Evolutionary conservation across 139 green algal genomes (phyloP).

Genomic region (Chara braunii): DNA sequence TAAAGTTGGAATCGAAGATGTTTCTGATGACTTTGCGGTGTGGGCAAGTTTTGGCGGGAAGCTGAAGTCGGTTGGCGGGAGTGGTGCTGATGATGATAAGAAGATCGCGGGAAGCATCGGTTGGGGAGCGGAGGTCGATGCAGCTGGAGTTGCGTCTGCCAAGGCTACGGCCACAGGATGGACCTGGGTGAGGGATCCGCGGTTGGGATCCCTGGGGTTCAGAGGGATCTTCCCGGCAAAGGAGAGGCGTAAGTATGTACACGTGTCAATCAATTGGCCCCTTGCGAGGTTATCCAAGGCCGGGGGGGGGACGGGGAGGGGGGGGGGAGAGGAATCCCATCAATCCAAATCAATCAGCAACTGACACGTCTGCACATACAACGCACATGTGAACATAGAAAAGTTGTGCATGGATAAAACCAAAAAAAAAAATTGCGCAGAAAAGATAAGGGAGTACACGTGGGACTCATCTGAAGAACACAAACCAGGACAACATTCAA

Average conservation of each 20-base stretch:
- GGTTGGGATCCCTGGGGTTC: constrained; percentile 55
- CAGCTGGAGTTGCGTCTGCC: neutral
- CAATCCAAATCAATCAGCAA: neutral
- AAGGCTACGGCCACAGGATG: neutral
- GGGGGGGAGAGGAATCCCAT: neutral
- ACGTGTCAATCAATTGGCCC: neutral
- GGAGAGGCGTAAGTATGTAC: neutral
- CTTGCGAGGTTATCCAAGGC: too few relatives aligned
- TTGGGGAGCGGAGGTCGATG: constrained; percentile 10
- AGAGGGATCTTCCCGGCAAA: constrained; percentile 45
- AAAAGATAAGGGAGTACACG: constrained; percentile 1
- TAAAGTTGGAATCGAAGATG: constrained; percentile 58
- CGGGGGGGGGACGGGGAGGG: too few relatives aligned
- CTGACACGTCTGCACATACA: neutral
- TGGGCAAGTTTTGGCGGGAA: constrained; percentile 48
- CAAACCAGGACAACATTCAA: neutral
- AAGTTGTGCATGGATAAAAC: neutral
- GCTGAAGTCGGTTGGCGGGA: neutral
- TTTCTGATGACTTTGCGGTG: constrained; percentile 44
- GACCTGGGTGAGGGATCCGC: constrained; percentile 56
- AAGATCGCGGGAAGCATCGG: constrained; percentile 18
- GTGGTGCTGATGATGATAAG: neutral
- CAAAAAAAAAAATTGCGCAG: neutral
- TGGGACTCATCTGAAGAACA: neutral
- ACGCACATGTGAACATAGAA: neutral